Base-by-base conservation (phyloP, 2,329 filamentous ascomycete genomes). In the Fusarium burgessii region DNA sequence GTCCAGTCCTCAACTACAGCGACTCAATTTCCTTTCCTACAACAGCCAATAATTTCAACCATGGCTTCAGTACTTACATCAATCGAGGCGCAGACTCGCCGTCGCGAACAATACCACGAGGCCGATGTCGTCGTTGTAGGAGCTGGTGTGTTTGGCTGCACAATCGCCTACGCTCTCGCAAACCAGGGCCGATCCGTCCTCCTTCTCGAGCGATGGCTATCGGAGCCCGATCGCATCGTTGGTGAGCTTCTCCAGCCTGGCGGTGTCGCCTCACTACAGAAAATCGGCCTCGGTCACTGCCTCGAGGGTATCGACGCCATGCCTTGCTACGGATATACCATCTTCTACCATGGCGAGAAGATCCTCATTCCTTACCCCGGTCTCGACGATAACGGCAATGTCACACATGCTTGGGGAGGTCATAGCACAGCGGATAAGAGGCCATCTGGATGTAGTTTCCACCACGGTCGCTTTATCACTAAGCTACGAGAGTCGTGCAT, bases 171-270 rank as follows among this genome's bases (percentile, higher is more conserved):
- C 70, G 90, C 95, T 25, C 87, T 98, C 47, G 95, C 93, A 64
- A 91, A 92, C 75, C 96, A 98, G 83, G 95, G 94, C 58, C 90
- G 96, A 70, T 97, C 93, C 79, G 95, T 99, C 29, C 87, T 98
- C 29, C 85, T 99, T 55, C 89, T 99, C 54, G 96, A 99, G 84
- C 89, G 89, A 77, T 97, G 90, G 82, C 85, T 98, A 82, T 94
- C 94, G 82, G 92, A 98, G 84, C 96, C 96, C 23, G 92, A 98
- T 83, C 91, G 96, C 71, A 99, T 99, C 74, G 94, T 99, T 50
- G 96, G 96, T 75, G 96, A 99, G 84, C 84, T 99, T 71, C 84
- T 99, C 75, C 96, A 99, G 82, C 96, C 96, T 0, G 96, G 96
- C 54, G 96, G 96, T 52, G 91, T 97, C 36, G 85, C 89, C 56